A percentile compares a stretch with the other conserved stretches of the same genome.
Conservation (phyloP, 495 filamentous ascomycete genomes). For the Xylaria venustula region DNA sequence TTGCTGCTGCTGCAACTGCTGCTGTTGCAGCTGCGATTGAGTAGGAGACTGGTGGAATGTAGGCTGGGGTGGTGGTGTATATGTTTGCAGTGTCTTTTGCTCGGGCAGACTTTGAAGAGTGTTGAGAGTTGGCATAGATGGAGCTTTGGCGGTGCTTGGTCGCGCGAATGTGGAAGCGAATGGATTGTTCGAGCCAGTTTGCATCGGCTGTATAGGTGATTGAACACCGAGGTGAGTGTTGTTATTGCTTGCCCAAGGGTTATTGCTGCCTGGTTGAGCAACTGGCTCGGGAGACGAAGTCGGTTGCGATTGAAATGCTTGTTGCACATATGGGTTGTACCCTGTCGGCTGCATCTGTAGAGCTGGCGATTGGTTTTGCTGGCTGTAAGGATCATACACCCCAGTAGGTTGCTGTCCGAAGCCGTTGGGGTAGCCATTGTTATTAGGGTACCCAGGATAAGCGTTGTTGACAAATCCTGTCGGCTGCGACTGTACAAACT, state of each 20-base stretch:
- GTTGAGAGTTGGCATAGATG: constrained; percentile 50
- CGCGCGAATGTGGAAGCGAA: constrained; percentile 64
- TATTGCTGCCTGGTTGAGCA: constrained; percentile 75
- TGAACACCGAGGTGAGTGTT: constrained; percentile 41
- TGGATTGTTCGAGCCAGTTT: constrained; percentile 95
- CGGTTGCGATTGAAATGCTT: constrained; percentile 49
- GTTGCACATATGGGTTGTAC: constrained; percentile 49
- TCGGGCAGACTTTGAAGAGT: constrained; percentile 69
- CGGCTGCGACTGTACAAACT: constrained; percentile 63
- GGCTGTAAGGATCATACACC: constrained; percentile 52
- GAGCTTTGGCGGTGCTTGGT: constrained; percentile 45
- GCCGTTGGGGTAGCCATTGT: constrained; percentile 48
- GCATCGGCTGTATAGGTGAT: constrained; percentile 53
- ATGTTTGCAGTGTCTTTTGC: constrained; percentile 59
- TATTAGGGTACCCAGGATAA: constrained; percentile 68
- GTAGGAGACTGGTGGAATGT: constrained; percentile 42
- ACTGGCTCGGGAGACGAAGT: constrained; percentile 54
- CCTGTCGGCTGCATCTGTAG: constrained; percentile 40
- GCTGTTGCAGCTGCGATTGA: constrained; percentile 32
- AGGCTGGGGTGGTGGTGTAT: constrained; percentile 38
- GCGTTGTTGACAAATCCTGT: constrained; percentile 85
- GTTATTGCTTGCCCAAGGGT: constrained; percentile 67
- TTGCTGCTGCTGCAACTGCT: constrained; percentile 36
- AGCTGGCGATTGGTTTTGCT: constrained; percentile 53
- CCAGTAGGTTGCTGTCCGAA: constrained; percentile 35